Percentiles rank a stretch among this genome's conserved stretches.
These are phyloP conservation scores for Ogataea paradorogensis DNA, from an alignment of 805 yeast genomes.

Conservation along the genomic window DNA sequence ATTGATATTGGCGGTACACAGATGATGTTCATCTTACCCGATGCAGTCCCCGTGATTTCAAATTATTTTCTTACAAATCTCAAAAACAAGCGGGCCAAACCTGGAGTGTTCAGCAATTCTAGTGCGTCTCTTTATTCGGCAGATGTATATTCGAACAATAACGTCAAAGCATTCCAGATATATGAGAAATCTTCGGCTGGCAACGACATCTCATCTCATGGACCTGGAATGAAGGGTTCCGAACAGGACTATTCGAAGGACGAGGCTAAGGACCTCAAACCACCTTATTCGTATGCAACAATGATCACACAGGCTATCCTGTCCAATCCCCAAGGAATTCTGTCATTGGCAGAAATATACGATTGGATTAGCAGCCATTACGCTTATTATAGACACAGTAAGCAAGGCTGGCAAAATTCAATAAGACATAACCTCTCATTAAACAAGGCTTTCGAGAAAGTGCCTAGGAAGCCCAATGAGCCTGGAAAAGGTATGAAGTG, in stretches of 20 bases:
- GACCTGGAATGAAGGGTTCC: slow-evolving; percentile 13
- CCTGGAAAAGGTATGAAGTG: slow-evolving; percentile 99
- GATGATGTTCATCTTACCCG: slow-evolving; percentile 98
- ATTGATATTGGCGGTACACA: slow-evolving; percentile 96
- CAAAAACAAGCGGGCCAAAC: slow-evolving; percentile 25
- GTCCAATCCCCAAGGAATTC: slow-evolving; percentile 80
- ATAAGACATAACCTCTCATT: slow-evolving; percentile 92
- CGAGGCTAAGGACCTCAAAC: slow-evolving; percentile 89
- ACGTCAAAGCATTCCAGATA: slow-evolving; percentile 51
- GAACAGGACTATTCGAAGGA: slow-evolving; percentile 74
- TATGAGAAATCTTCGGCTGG: slow-evolving; percentile 39
- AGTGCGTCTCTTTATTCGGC: slow-evolving; percentile 14
- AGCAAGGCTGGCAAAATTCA: slow-evolving; percentile 98
- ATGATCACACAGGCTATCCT: slow-evolving; percentile 97
- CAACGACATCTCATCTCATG: slow-evolving; percentile 10
- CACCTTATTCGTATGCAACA: slow-evolving; percentile 95
- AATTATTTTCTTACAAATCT: slow-evolving; percentile 42
- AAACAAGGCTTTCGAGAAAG: slow-evolving; percentile 96
- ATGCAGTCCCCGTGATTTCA: slow-evolving; percentile 70
- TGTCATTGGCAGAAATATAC: slow-evolving; percentile 89
- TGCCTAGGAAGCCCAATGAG: slow-evolving; percentile 90
- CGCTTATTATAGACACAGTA: slow-evolving; percentile 87
- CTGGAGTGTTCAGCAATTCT: slow-evolving; percentile 15
- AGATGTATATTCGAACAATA: slow-evolving; percentile 22
- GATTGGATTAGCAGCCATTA: slow-evolving; percentile 85